A percentile compares a stretch with the other conserved stretches of the same genome.
These are phyloP conservation scores for Salicornia ramosissima DNA, from an alignment of 148 eudicot genomes.

Conservation along the genomic window DNA sequence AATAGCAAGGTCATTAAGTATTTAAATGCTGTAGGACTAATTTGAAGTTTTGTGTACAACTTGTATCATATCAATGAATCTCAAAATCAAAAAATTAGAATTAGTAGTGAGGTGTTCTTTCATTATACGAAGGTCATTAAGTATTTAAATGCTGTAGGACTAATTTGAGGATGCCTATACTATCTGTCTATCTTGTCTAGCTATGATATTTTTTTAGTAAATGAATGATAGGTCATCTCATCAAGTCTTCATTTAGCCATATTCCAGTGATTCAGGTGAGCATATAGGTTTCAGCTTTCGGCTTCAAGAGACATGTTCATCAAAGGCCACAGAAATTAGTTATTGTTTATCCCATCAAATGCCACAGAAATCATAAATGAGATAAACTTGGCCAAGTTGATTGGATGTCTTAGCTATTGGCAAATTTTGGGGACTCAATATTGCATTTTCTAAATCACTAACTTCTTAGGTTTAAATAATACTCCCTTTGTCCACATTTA, in stretches of 20 bases:
- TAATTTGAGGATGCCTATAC: background rate
- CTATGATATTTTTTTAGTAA: background rate
- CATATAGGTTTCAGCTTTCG: background rate
- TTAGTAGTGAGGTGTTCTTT: background rate
- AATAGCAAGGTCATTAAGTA: no score
- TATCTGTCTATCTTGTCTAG: background rate
- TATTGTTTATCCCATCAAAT: background rate
- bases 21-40: no score
- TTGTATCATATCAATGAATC: background rate
- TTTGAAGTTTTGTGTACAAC: no score
- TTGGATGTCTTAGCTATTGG: background rate
- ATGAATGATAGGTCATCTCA: background rate
- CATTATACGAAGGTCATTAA: background rate
- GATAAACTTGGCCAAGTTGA: background rate
- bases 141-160: no score
- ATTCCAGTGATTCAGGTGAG: background rate
- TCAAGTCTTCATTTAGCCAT: background rate
- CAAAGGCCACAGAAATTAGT: background rate
- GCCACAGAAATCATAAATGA: background rate
- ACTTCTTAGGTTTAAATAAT: no score
- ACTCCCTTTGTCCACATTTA: no score
- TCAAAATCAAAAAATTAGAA: background rate
- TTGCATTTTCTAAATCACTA: no score
- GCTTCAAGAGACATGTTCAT: no score
- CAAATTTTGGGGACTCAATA: no score